These are phyloP conservation scores for Hemisphaericaspora nanyangensis DNA, from an alignment of 805 yeast species.

Conservation along the genomic window DNA sequence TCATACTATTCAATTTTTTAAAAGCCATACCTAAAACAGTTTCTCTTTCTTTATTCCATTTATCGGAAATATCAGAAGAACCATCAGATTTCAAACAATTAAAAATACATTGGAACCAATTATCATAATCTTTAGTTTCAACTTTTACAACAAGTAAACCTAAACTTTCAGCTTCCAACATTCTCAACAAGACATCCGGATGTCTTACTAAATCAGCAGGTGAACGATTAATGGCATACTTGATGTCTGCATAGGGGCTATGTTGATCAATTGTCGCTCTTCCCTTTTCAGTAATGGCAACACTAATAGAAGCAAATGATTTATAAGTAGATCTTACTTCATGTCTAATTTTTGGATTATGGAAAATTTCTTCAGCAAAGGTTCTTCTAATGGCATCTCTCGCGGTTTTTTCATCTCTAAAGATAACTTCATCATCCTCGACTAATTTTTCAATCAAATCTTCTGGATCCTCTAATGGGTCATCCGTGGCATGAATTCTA, in stretches of 20 bases:
- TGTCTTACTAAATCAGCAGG: conserved; percentile 66
- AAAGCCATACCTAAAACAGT: conserved; percentile 64
- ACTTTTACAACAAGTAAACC: conserved; percentile 70
- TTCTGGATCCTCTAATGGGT: conserved; percentile 57
- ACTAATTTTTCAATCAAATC: conserved; percentile 49
- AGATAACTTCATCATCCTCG: conserved; percentile 47
- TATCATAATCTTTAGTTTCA: conserved; percentile 42
- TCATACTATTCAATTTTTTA: conserved; percentile 60
- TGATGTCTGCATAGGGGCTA: conserved; percentile 83
- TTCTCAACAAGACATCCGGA: conserved; percentile 82
- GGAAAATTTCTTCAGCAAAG: conserved; percentile 74
- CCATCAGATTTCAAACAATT: conserved; percentile 69
- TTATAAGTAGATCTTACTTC: conserved; percentile 62
- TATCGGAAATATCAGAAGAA: conserved; percentile 65
- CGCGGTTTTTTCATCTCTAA: conserved; percentile 58
- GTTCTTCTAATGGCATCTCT: conserved; percentile 69
- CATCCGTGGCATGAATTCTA: conserved; percentile 70
- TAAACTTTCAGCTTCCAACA: conserved; percentile 85
- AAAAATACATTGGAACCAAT: conserved; percentile 40
- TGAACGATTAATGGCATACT: conserved; percentile 81
- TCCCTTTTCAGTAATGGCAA: conserved; percentile 74
- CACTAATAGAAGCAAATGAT: conserved; percentile 63
- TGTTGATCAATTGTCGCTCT: conserved; percentile 68
- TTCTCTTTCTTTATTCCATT: conserved; percentile 80
- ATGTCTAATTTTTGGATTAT: conserved; percentile 75